phyloP scores from a whole-genome alignment of 352 stramenopile species.

The Pythium brachiatum region DNA sequence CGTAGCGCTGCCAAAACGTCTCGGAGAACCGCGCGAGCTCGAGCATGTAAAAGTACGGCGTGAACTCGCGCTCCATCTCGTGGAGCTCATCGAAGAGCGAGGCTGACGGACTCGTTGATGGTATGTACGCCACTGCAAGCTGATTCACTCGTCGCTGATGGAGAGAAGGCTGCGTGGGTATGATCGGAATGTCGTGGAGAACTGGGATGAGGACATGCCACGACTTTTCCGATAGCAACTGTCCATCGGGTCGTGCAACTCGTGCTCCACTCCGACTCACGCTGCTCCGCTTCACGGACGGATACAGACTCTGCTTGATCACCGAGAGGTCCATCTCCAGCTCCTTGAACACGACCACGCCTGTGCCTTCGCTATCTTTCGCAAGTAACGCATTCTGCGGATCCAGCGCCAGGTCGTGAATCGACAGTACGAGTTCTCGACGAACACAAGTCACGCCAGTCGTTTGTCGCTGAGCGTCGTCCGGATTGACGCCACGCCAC shows the following conservation, averaged over 20 bases:
- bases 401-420: conserved; percentile 10
- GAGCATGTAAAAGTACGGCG: conserved; percentile 60
- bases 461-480: background rate
- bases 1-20: conserved; percentile 75
- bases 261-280: background rate
- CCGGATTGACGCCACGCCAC: conserved; percentile 10
- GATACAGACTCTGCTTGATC: conserved; percentile 19
- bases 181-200: conserved; percentile 15
- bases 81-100: conserved; percentile 33
- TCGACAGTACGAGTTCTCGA: background rate
- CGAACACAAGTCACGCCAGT: conserved; percentile 11
- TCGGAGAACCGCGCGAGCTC: conserved; percentile 61
- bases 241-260: background rate
- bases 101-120: background rate
- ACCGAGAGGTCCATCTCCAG: conserved; percentile 16
- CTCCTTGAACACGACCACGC: conserved; percentile 2
- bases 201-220: conserved; percentile 32
- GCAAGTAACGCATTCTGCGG: background rate
- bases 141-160: conserved; percentile 24
- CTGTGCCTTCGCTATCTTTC: background rate
- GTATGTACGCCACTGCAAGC: conserved; percentile 26
- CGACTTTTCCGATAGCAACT: conserved; percentile 16
- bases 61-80: conserved; percentile 34
- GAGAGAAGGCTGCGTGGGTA: conserved; percentile 18
- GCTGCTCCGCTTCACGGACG: conserved; percentile 1